A percentile compares a stretch with the other conserved stretches of the same genome.
phyloP scores from a whole-genome alignment of 192 early-diverging fungal genomes.

The Backusella morwellensis region DNA sequence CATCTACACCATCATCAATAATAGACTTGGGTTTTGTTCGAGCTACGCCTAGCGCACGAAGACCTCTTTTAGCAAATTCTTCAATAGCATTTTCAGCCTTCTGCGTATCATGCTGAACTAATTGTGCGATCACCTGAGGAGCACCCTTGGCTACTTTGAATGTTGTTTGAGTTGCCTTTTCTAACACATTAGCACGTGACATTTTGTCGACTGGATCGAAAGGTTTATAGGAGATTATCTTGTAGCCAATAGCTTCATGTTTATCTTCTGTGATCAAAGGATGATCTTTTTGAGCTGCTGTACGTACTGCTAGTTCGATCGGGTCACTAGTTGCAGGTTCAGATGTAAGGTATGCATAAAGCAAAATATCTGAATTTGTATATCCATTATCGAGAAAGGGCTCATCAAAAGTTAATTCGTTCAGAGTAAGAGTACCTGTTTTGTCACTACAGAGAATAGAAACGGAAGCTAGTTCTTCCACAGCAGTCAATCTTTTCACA shows the following conservation, averaged over 20 bases:
- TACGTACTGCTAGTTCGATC: constrained; percentile 73
- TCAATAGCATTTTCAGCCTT: constrained; percentile 54
- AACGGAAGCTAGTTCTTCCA: constrained; percentile 76
- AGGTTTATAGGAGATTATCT: constrained; percentile 62
- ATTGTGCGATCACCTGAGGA: constrained; percentile 64
- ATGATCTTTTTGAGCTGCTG: constrained; percentile 52
- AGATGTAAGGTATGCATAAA: constrained; percentile 63
- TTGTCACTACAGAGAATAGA: constrained; percentile 67
- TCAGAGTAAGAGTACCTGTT: constrained; percentile 76
- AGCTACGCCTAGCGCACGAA: constrained; percentile 74
- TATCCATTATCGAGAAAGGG: constrained; percentile 49
- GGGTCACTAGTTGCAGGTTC: constrained; percentile 75
- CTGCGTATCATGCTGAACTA: constrained; percentile 44
- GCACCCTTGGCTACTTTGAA: constrained; percentile 75
- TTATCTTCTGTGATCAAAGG: constrained; percentile 43
- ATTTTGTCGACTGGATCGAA: constrained; percentile 74
- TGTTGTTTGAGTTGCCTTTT: constrained; percentile 44
- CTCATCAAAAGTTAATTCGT: constrained; percentile 75
- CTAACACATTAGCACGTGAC: constrained; percentile 61
- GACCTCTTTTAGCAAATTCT: constrained; percentile 62
- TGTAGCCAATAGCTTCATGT: constrained; percentile 66
- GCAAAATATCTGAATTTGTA: constrained; percentile 55
- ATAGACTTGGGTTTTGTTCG: constrained; percentile 43
- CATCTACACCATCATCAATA: constrained; percentile 23
- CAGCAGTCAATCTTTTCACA: constrained; percentile 76